Conservation (phyloP, 805 yeast genomes). For the Candida corydali region DNA sequence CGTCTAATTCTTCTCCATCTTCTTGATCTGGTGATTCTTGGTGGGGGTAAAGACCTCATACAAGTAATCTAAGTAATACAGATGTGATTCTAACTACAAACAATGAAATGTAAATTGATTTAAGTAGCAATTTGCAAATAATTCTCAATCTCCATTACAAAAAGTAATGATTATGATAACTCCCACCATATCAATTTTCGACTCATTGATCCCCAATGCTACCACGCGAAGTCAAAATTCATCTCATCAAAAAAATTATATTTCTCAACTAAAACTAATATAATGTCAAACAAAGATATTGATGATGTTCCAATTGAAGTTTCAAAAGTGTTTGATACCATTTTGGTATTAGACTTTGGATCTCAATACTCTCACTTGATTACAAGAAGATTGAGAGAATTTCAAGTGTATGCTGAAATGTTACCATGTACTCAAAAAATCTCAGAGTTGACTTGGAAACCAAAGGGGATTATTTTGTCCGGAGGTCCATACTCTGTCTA, state of each 20-base stretch:
- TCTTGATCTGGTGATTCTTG: constrained; percentile 28
- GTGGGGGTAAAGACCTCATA: constrained; percentile 38
- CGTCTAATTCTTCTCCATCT: constrained; percentile 28
- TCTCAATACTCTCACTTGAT: constrained; percentile 97
- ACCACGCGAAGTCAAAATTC: constrained; percentile 5
- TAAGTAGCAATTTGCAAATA: constrained; percentile 2
- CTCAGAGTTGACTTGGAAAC: constrained; percentile 86
- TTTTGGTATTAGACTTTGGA: constrained; percentile 94
- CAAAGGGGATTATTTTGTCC: constrained; percentile 91
- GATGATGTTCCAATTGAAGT: constrained; percentile 55
- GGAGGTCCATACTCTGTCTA: constrained; percentile 99
- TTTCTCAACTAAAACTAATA: not conserved
- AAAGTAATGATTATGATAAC: too few species aligned
- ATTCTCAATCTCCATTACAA: not conserved
- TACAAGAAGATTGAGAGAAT: constrained; percentile 95
- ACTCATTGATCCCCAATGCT: not conserved
- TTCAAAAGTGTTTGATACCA: constrained; percentile 89
- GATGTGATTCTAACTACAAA: constrained; percentile 2
- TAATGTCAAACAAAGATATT: constrained; percentile 5
- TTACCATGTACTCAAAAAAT: constrained; percentile 98
- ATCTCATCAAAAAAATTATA: constrained; percentile 4
- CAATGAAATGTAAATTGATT: not conserved
- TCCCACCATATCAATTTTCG: not conserved
- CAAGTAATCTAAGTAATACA: not conserved
- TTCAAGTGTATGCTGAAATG: constrained; percentile 98